Conservation (phyloP, 345 rosid species). For the Populus pruinosa region DNA sequence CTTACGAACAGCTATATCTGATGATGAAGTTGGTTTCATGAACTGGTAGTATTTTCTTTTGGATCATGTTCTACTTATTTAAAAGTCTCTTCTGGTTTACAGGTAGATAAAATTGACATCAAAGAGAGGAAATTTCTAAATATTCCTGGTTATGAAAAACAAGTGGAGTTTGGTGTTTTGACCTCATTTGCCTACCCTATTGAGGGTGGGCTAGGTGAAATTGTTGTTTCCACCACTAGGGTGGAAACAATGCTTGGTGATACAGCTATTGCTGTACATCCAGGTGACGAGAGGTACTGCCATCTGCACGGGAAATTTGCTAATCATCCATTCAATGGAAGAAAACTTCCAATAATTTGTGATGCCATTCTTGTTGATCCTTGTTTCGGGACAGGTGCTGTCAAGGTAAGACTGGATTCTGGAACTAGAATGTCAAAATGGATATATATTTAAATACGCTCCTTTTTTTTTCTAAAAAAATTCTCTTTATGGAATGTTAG, state of each 20-base stretch:
- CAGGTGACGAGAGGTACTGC: slow-evolving; percentile 67
- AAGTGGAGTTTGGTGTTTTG: slow-evolving; percentile 87
- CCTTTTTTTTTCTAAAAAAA: background rate
- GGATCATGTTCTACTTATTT: slow-evolving; percentile 16
- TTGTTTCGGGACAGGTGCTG: slow-evolving; percentile 91
- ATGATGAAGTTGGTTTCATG: slow-evolving; percentile 59
- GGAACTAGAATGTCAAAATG: slow-evolving; percentile 8
- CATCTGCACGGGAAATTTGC: slow-evolving; percentile 86
- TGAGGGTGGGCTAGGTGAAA: slow-evolving; percentile 74
- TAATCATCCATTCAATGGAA: slow-evolving; percentile 83
- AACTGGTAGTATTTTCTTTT: slow-evolving; percentile 13
- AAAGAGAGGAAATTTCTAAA: slow-evolving; percentile 54
- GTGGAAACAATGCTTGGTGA: slow-evolving; percentile 98
- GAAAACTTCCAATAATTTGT: slow-evolving; percentile 74
- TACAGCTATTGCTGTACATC: slow-evolving; percentile 91
- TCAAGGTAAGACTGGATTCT: slow-evolving; percentile 50
- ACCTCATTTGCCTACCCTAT: slow-evolving; percentile 87
- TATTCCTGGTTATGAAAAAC: slow-evolving; percentile 82
- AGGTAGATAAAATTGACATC: slow-evolving; percentile 87
- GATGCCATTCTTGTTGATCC: slow-evolving; percentile 86
- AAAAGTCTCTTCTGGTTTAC: slow-evolving; percentile 23
- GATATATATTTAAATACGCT: background rate
- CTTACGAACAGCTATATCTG: slow-evolving; percentile 81
- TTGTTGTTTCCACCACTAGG: slow-evolving; percentile 95
- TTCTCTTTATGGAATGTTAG: slow-evolving; percentile 3